These are phyloP conservation scores for Magnusiomyces fungicola DNA, from an alignment of 1,139 yeast genomes.

Conservation along the genomic window DNA sequence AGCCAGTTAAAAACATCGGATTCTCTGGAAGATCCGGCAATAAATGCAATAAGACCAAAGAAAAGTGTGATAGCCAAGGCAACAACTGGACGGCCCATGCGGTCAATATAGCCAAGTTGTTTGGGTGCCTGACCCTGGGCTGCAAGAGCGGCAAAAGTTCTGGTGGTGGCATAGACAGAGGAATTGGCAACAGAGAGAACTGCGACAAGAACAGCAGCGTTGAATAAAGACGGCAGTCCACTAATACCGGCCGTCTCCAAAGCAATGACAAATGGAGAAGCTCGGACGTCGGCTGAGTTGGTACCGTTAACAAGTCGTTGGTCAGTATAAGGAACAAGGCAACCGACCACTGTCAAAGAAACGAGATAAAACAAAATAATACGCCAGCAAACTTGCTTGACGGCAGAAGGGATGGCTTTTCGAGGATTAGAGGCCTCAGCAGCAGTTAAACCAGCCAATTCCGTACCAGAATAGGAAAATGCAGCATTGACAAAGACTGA, in stretches of 20 bases:
- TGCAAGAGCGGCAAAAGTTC: slow-evolving; percentile 74
- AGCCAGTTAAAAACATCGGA: slow-evolving; percentile 70
- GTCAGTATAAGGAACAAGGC: slow-evolving; percentile 60
- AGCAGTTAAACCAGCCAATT: slow-evolving; percentile 72
- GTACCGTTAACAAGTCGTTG: slow-evolving; percentile 41
- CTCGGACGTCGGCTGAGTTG: slow-evolving; percentile 45
- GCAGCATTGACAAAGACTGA: slow-evolving; percentile 80
- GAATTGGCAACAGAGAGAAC: slow-evolving; percentile 69
- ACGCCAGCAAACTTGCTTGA: slow-evolving; percentile 69
- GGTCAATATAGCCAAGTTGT: slow-evolving; percentile 64
- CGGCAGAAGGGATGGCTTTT: slow-evolving; percentile 64
- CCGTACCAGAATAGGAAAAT: slow-evolving; percentile 81
- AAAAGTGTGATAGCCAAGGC: slow-evolving; percentile 51
- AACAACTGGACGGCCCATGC: slow-evolving; percentile 62
- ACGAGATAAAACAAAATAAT: slow-evolving; percentile 57
- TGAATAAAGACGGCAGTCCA: slow-evolving; percentile 61
- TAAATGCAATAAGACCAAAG: slow-evolving; percentile 62
- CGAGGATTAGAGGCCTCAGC: slow-evolving; percentile 51
- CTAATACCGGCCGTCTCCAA: slow-evolving; percentile 48
- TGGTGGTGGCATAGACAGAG: slow-evolving; percentile 67
- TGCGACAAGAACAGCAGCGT: slow-evolving; percentile 62
- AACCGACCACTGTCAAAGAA: slow-evolving; percentile 54
- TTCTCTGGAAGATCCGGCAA: slow-evolving; percentile 61
- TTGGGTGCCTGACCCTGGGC: slow-evolving; percentile 70
- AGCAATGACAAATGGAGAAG: slow-evolving; percentile 71